Conservation (phyloP, 2,329 filamentous ascomycete genomes). For the Aquanectria penicillioides region DNA sequence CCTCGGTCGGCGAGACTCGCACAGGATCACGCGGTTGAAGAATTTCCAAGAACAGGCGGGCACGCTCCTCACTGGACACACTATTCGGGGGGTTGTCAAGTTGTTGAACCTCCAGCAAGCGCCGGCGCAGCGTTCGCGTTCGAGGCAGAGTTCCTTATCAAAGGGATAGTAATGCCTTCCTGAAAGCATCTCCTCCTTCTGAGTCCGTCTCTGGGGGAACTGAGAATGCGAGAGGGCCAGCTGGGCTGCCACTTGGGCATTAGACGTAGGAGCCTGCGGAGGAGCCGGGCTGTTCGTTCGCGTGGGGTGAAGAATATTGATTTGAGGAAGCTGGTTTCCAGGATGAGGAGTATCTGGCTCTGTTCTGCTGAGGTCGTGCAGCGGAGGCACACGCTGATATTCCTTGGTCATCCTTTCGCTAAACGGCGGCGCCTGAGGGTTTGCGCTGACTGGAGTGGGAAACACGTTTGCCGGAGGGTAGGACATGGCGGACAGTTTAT, state of each 20-base stretch:
- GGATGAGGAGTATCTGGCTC: constrained; percentile 66
- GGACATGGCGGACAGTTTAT: constrained; percentile 68
- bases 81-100: constrained; percentile 75
- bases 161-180: constrained; percentile 84
- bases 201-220: constrained; percentile 63
- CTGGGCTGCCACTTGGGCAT: constrained; percentile 67
- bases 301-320: constrained; percentile 64
- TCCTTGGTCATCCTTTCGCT: constrained; percentile 64
- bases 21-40: constrained; percentile 69
- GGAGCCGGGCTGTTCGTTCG: constrained; percentile 60
- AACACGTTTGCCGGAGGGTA: constrained; percentile 66
- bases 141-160: constrained; percentile 79
- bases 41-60: constrained; percentile 77
- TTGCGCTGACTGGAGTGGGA: constrained; percentile 71
- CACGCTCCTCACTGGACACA: constrained; percentile 74
- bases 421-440: constrained; percentile 55
- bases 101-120: constrained; percentile 90
- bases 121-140: constrained; percentile 84
- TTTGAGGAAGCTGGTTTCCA: constrained; percentile 63
- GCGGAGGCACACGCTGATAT: constrained; percentile 68
- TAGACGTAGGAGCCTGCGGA: constrained; percentile 51
- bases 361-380: constrained; percentile 67
- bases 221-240: constrained; percentile 66
- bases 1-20: constrained; percentile 64
- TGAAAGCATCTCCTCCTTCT: constrained; percentile 91